phyloP scores from a whole-genome alignment of 257 asterid species.

The Marsdenia floribunda region DNA sequence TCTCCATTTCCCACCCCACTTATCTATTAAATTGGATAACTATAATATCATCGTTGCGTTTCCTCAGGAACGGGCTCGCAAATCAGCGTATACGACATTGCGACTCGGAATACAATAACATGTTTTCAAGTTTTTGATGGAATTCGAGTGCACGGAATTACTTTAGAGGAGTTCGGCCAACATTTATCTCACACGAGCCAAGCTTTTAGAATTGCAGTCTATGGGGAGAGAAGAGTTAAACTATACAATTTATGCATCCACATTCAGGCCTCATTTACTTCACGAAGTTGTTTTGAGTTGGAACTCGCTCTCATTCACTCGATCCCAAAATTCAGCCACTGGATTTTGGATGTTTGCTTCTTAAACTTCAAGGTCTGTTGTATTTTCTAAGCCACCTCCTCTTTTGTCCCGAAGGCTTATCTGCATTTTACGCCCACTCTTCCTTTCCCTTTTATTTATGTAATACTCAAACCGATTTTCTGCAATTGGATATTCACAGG shows the following conservation, averaged over 20 bases:
- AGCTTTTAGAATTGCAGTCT: conserved; percentile 46
- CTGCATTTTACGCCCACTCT: not conserved
- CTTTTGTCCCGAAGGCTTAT: not conserved
- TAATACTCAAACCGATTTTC: not conserved
- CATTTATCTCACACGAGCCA: conserved; percentile 18
- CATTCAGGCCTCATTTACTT: conserved; percentile 15
- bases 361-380: conserved; percentile 55
- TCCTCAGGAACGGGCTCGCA: conserved; percentile 83
- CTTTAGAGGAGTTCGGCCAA: conserved; percentile 33
- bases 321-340: conserved; percentile 65
- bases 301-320: conserved; percentile 42
- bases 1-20: not conserved
- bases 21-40: not conserved
- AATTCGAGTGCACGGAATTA: conserved; percentile 85
- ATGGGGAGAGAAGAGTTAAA: conserved; percentile 89
- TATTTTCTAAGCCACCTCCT: not conserved
- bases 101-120: conserved; percentile 32
- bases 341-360: conserved; percentile 87
- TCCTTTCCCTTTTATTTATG: not conserved
- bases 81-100: conserved; percentile 57
- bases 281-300: conserved; percentile 16
- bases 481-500: conserved; percentile 25
- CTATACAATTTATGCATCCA: conserved; percentile 47
- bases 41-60: not conserved
- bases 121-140: conserved; percentile 81